Evolutionary conservation across 179 eudicot species (phyloP).

Genomic region (Carnegiea gigantea): DNA sequence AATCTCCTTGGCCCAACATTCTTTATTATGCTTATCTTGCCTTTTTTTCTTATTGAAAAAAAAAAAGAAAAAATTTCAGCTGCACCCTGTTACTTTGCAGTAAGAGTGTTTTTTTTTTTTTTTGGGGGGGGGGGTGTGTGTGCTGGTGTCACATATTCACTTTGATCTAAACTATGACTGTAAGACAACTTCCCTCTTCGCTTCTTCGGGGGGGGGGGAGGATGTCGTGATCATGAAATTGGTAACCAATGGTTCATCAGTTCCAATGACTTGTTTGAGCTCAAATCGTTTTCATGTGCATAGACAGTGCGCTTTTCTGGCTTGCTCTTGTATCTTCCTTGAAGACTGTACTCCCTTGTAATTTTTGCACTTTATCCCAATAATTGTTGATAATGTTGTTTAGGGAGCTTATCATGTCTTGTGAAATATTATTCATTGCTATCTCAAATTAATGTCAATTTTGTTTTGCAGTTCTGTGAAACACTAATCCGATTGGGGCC

Average conservation of each 20-base stretch:
- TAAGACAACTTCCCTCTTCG: not conserved
- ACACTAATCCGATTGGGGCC: constrained; percentile 90
- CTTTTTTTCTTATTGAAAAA: too few relatives aligned
- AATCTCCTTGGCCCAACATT: too few relatives aligned
- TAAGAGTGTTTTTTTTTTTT: too few relatives aligned
- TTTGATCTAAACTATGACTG: too few relatives aligned
- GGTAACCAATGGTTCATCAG: not conserved
- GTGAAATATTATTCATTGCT: not conserved
- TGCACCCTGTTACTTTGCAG: too few relatives aligned
- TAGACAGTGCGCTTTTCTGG: not conserved
- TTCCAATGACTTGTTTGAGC: not conserved
- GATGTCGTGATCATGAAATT: not conserved
- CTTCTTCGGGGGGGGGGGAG: not conserved
- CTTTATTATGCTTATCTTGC: too few relatives aligned
- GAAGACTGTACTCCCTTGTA: not conserved
- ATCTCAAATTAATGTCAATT: constrained; percentile 6
- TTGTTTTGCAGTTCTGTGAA: constrained; percentile 82
- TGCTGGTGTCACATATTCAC: too few relatives aligned
- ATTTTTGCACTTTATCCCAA: not conserved
- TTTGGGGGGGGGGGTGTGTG: too few relatives aligned
- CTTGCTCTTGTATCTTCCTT: not conserved
- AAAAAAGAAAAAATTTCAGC: too few relatives aligned
- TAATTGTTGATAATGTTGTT: constrained; percentile 1
- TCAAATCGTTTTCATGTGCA: not conserved
- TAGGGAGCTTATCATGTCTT: not conserved